Conservation (phyloP, 2,329 filamentous ascomycete species). For the Verticillium nonalfalfae region DNA sequence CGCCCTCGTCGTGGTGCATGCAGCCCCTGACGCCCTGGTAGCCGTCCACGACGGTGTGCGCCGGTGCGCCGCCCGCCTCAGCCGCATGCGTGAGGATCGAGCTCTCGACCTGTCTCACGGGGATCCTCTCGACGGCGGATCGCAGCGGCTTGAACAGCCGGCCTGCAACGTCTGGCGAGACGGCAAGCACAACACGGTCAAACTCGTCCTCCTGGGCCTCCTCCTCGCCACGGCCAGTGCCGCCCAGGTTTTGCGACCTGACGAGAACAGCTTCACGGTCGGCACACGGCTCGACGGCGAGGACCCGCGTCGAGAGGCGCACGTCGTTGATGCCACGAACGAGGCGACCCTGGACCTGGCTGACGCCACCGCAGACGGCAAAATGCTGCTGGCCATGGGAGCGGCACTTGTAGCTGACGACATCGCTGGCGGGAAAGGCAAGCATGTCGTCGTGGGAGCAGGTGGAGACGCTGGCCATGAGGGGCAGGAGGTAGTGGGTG, state of each 20-base stretch:
- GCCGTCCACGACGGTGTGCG: conserved; percentile 2
- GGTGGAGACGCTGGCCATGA: conserved; percentile 48
- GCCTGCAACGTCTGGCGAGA: conserved; percentile 46
- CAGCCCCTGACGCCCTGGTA: conserved; percentile 11
- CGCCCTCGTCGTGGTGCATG: conserved; percentile 17
- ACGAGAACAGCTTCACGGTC: conserved; percentile 3
- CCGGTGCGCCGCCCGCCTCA: not conserved
- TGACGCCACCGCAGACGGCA: conserved; percentile 41
- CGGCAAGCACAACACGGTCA: conserved; percentile 46
- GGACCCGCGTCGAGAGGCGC: conserved; percentile 31
- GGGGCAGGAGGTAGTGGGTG: conserved; percentile 44
- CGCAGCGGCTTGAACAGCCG: conserved; percentile 37
- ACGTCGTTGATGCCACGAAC: conserved; percentile 28
- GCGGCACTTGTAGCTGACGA: conserved; percentile 41
- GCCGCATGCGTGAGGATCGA: conserved; percentile 27
- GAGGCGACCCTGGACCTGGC: conserved; percentile 40
- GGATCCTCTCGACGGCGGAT: conserved; percentile 32
- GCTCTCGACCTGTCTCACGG: conserved; percentile 40
- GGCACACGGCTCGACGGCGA: conserved; percentile 20
- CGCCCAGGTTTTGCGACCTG: conserved; percentile 19
- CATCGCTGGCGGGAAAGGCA: conserved; percentile 44
- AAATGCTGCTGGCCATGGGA: conserved; percentile 43
- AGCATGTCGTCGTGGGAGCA: conserved; percentile 45
- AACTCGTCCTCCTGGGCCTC: conserved; percentile 28
- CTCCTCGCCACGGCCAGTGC: not conserved